Conservation (phyloP, 306 rosid genomes). For the Castanea crenata region DNA sequence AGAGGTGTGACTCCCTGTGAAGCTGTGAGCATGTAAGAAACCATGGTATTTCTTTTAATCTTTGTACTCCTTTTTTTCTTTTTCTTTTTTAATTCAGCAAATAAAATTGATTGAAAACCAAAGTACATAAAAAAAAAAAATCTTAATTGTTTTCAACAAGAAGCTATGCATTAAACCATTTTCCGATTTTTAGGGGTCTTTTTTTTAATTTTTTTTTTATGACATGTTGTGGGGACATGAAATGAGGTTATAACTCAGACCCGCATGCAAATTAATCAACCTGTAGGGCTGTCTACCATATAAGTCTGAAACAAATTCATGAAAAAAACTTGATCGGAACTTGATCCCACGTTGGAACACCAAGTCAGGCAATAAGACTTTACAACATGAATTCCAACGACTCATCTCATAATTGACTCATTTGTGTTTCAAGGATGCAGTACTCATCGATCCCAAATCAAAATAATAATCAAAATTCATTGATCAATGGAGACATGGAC, state of each 20-base stretch:
- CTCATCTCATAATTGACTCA: not conserved
- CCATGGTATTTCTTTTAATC: no score
- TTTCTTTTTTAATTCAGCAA: no score
- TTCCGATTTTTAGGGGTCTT: not conserved
- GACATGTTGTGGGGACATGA: not conserved
- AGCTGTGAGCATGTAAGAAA: no score
- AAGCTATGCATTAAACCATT: no score
- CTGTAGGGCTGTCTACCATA: not conserved
- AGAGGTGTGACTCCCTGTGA: no score
- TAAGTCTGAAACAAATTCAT: not conserved
- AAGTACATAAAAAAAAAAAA: no score
- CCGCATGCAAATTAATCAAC: not conserved
- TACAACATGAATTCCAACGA: constrained; percentile 13
- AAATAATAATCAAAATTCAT: no score
- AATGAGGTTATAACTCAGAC: not conserved
- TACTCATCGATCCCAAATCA: no score
- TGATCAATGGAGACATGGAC: not conserved
- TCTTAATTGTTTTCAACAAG: no score
- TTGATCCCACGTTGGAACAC: not conserved
- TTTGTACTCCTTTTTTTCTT: no score
- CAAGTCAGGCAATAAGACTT: not conserved
- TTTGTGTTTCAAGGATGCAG: not conserved
- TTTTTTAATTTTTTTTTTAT: not conserved
- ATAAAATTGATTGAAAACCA: no score
- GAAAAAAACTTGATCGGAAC: not conserved